Evolutionary conservation across 2,329 filamentous ascomycete genomes (phyloP).

Genomic region (Pseudomassariella vexata): DNA sequence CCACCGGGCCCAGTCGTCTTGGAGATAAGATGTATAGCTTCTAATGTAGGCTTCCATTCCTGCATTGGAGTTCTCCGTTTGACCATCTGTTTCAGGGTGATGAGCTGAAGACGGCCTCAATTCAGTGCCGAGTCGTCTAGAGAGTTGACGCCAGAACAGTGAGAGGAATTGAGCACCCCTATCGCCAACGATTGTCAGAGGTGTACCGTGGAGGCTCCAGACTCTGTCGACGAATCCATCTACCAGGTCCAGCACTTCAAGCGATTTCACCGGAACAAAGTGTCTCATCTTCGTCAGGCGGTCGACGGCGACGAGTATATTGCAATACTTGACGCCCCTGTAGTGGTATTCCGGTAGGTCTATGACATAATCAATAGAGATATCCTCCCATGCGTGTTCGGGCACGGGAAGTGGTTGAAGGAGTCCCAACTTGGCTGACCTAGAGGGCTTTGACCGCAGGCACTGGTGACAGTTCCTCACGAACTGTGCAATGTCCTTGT

Average conservation of each 20-base stretch:
- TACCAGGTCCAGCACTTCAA: too few relatives aligned
- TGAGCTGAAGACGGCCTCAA: not conserved
- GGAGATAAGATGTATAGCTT: not conserved
- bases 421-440: too few relatives aligned
- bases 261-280: not conserved
- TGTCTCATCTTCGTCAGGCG: not conserved
- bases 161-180: not conserved
- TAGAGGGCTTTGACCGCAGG: too few relatives aligned
- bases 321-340: not conserved
- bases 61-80: not conserved
- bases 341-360: not conserved
- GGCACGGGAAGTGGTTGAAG: not conserved
- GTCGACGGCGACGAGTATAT: not conserved
- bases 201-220: not conserved
- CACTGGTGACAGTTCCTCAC: too few relatives aligned
- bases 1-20: not conserved
- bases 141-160: not conserved
- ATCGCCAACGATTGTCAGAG: not conserved
- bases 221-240: not conserved
- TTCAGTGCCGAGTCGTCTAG: not conserved
- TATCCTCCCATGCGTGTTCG: not conserved
- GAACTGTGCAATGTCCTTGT: too few relatives aligned
- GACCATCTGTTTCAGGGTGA: slow-evolving; percentile 1
- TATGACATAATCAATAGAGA: not conserved
- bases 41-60: not conserved